A percentile compares a stretch with the other conserved stretches of the same genome.
Evolutionary conservation across 768 basidiomycete genomes (phyloP).

Genomic region (Atractiella rhizophila): DNA sequence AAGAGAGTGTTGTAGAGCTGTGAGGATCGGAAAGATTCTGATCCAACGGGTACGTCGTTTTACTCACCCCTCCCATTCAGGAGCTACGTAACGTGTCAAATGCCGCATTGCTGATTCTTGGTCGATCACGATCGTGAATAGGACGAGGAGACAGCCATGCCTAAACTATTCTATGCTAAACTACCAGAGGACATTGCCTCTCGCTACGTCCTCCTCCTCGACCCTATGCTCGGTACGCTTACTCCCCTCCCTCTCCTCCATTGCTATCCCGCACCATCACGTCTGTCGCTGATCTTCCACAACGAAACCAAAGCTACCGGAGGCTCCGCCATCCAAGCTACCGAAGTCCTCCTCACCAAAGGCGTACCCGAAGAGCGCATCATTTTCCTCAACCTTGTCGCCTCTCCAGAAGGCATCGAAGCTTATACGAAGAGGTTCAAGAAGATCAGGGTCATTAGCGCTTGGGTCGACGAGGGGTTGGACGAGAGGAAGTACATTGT

Average conservation of each 20-base stretch:
- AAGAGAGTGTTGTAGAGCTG: constrained; percentile 57
- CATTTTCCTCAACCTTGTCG: constrained; percentile 19
- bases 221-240: constrained; percentile 77
- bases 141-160: constrained; percentile 82
- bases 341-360: constrained; percentile 73
- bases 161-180: constrained; percentile 81
- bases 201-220: constrained; percentile 77
- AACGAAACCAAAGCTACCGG: constrained; percentile 43
- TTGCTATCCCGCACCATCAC: not conserved
- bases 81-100: too few species aligned
- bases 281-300: not conserved
- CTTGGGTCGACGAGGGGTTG: constrained; percentile 17
- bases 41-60: constrained; percentile 75
- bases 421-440: constrained; percentile 13
- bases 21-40: constrained; percentile 83
- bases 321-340: constrained; percentile 90
- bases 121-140: too few species aligned
- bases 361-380: constrained; percentile 70
- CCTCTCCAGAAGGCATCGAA: constrained; percentile 16
- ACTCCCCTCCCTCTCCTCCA: too few species aligned
- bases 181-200: constrained; percentile 73
- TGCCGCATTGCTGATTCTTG: too few species aligned
- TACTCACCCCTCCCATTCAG: too few species aligned
- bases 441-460: constrained; percentile 15
- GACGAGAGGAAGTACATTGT: constrained; percentile 15